Percentiles rank a stretch among this genome's conserved stretches.
Conservation (phyloP, 163 green algal species). For the Scenedesmus sp. region DNA sequence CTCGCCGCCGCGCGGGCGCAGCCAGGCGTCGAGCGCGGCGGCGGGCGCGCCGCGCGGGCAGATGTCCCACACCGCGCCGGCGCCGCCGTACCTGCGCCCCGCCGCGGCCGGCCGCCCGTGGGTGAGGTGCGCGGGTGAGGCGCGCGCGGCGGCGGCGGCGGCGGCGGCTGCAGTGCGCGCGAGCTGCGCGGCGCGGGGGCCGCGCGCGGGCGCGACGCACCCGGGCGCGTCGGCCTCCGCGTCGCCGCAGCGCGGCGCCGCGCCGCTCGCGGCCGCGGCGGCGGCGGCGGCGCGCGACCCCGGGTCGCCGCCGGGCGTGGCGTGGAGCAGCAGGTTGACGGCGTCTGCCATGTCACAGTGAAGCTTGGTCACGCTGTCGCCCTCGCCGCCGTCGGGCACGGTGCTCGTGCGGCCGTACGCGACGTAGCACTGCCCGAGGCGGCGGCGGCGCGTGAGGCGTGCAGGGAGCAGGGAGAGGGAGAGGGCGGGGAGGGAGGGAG, state of each 20-base stretch:
- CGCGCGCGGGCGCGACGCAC: neutral
- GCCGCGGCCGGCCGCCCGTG: too few species aligned
- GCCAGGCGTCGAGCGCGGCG: conserved; percentile 46
- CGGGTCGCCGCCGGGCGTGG: conserved; percentile 36
- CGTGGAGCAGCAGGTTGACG: conserved; percentile 78
- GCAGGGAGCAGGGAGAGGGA: too few species aligned
- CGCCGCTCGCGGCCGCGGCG: neutral
- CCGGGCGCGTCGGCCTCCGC: neutral
- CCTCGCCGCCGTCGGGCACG: too few species aligned
- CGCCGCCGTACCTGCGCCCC: conserved; percentile 60
- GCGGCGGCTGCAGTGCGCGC: neutral
- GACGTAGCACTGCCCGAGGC: conserved; percentile 89
- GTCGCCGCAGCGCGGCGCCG: conserved; percentile 12
- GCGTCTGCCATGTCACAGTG: conserved; percentile 89
- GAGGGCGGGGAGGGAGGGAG: too few species aligned
- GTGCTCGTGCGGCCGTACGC: conserved; percentile 81
- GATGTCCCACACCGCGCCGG: conserved; percentile 88
- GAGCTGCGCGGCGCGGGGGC: too few species aligned
- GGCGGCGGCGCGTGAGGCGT: too few species aligned
- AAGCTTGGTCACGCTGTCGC: conserved; percentile 88
- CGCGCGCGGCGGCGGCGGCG: neutral
- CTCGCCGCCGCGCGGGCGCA: conserved; percentile 49
- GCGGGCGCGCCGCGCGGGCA: conserved; percentile 60
- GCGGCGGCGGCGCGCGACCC: neutral
- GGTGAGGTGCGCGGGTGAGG: too few species aligned